A percentile compares a stretch with the other conserved stretches of the same genome.
Evolutionary conservation across 2,329 filamentous ascomycete genomes (phyloP).

Genomic region (Clonostachys rhizophaga): DNA sequence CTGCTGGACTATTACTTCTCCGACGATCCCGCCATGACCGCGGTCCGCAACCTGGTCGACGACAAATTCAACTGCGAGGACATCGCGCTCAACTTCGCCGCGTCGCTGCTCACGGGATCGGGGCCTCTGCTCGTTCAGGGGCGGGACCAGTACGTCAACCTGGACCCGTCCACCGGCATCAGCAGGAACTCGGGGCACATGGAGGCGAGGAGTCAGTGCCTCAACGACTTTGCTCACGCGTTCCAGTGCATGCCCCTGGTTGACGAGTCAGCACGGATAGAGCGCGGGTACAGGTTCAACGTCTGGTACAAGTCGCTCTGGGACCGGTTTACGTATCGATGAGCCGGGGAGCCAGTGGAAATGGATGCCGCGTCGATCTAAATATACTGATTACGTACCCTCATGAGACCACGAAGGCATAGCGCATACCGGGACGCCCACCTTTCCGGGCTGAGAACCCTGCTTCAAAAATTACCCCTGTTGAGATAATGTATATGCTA

Average conservation of each 20-base stretch:
- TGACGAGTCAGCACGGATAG: no score
- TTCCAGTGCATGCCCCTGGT: constrained; percentile 25
- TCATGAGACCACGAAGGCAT: no score
- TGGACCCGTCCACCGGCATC: constrained; percentile 20
- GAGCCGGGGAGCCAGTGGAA: no score
- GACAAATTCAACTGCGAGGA: constrained; percentile 33
- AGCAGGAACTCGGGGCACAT: constrained; percentile 23
- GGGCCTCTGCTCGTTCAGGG: constrained; percentile 27
- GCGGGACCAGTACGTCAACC: constrained; percentile 20
- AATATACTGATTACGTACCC: no score
- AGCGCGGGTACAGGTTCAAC: no score
- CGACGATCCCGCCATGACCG: constrained; percentile 17
- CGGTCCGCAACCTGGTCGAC: constrained; percentile 28
- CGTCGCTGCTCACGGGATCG: constrained; percentile 21
- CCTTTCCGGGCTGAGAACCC: no score
- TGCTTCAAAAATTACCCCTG: no score
- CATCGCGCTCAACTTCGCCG: constrained; percentile 29
- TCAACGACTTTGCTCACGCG: constrained; percentile 25
- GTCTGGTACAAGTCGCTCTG: no score
- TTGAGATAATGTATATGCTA: no score
- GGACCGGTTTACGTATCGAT: no score
- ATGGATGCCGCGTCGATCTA: no score
- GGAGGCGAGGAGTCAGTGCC: constrained; percentile 22
- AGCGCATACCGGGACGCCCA: no score
- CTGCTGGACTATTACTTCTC: constrained; percentile 30